Conservation (phyloP, 2,329 filamentous ascomycete species). For the Fusarium humuli region DNA sequence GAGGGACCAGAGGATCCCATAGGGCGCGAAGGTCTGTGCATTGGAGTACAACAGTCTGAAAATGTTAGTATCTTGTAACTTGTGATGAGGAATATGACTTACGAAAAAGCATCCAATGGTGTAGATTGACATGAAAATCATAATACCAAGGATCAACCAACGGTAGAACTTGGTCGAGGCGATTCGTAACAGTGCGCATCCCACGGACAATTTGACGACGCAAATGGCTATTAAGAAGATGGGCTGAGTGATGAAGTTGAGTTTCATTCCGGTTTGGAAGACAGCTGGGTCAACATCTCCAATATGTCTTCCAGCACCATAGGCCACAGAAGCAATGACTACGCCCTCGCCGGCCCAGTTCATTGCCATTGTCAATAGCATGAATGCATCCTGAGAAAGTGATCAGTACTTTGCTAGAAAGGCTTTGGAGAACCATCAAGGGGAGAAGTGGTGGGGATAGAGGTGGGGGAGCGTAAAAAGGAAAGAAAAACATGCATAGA, state of each 20-base stretch:
- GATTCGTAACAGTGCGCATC: conserved; percentile 56
- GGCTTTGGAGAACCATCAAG: neutral
- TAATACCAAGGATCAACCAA: conserved; percentile 52
- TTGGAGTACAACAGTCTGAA: conserved; percentile 58
- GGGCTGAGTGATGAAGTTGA: conserved; percentile 58
- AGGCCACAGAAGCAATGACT: conserved; percentile 54
- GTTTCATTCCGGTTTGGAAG: conserved; percentile 53
- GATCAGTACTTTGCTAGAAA: neutral
- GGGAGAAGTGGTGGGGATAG: neutral
- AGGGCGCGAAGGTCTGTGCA: conserved; percentile 59
- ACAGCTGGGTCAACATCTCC: conserved; percentile 54
- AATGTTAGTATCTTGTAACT: neutral
- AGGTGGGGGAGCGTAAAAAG: neutral
- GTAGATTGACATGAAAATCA: conserved; percentile 52
- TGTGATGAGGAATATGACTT: neutral
- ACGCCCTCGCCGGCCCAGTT: conserved; percentile 55
- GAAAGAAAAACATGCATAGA: neutral
- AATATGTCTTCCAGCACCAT: conserved; percentile 60
- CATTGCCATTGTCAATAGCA: conserved; percentile 45
- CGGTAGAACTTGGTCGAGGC: conserved; percentile 52
- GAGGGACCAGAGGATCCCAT: conserved; percentile 56
- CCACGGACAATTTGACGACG: conserved; percentile 57
- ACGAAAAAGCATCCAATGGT: conserved; percentile 54
- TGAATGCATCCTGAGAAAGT: conserved; percentile 46
- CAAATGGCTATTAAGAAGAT: conserved; percentile 58